These are phyloP conservation scores for Blastocystis sp. DNA, from an alignment of 352 stramenopile genomes.

Conservation along the genomic window DNA sequence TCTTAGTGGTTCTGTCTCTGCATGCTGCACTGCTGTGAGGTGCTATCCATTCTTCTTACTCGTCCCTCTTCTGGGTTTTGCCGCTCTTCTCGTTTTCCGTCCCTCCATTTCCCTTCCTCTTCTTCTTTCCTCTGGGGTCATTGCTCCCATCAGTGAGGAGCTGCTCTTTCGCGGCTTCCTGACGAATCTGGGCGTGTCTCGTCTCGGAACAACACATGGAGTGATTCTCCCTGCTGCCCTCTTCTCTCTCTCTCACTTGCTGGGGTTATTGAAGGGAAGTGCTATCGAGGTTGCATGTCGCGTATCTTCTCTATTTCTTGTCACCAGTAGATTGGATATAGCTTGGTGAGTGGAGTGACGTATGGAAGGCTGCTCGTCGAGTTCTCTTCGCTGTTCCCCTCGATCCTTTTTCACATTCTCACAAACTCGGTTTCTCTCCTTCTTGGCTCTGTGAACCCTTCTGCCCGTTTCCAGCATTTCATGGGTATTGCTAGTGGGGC, in stretches of 20 bases:
- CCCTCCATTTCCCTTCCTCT: neutral
- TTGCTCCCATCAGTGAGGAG: conserved; percentile 31
- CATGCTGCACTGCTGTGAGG: neutral
- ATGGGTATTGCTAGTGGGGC: neutral
- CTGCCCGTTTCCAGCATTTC: neutral
- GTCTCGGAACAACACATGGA: neutral
- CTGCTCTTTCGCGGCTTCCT: conserved; percentile 33
- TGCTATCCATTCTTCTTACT: neutral
- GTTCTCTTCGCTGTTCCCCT: neutral
- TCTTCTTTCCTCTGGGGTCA: neutral
- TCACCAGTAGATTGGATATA: neutral
- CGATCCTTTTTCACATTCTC: neutral
- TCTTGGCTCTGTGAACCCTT: neutral
- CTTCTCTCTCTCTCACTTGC: conserved; percentile 19
- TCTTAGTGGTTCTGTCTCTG: neutral
- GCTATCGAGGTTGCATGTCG: neutral
- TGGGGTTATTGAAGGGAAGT: neutral
- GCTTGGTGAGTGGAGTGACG: neutral
- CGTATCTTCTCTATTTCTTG: neutral
- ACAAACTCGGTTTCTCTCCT: conserved; percentile 31
- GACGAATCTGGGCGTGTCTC: conserved; percentile 16
- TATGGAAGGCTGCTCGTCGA: neutral
- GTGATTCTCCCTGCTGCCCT: neutral
- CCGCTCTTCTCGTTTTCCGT: neutral
- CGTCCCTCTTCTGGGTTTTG: neutral